Percentiles rank a stretch among this genome's conserved stretches.
phyloP scores from a whole-genome alignment of 2,329 filamentous ascomycete genomes.

The Macroventuria anomochaeta region DNA sequence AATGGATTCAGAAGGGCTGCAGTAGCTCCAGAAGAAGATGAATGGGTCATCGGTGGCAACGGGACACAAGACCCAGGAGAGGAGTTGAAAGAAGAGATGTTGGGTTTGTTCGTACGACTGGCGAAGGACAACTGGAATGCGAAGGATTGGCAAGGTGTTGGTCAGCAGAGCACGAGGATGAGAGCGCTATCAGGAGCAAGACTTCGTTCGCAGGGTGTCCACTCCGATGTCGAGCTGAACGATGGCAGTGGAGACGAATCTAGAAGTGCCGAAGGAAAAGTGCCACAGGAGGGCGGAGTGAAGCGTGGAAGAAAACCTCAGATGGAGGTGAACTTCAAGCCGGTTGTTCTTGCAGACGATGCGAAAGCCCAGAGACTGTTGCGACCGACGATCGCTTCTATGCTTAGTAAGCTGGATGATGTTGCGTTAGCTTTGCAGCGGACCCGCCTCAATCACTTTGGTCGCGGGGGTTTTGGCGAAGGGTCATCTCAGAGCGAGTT shows the following conservation, averaged over 20 bases:
- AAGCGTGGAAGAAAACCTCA: constrained; percentile 23
- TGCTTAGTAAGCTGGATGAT: constrained; percentile 72
- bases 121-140: constrained; percentile 68
- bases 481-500: constrained; percentile 40
- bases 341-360: constrained; percentile 73
- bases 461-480: constrained; percentile 30
- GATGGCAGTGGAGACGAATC: constrained; percentile 5
- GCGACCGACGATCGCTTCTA: constrained; percentile 71
- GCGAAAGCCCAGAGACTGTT: constrained; percentile 69
- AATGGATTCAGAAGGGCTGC: constrained; percentile 53
- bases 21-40: constrained; percentile 27
- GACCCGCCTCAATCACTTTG: constrained; percentile 61
- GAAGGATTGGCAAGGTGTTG: constrained; percentile 47
- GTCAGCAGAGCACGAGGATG: constrained; percentile 10
- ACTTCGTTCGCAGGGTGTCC: constrained; percentile 23
- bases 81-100: constrained; percentile 72
- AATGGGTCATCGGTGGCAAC: constrained; percentile 58
- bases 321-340: constrained; percentile 34
- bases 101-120: constrained; percentile 68
- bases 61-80: constrained; percentile 60
- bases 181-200: constrained; percentile 5
- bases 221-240: constrained; percentile 16
- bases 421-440: constrained; percentile 75
- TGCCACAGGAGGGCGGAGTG: not conserved
- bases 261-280: not conserved